Conservation (phyloP, 1,284 basidiomycete species). For the Sporisorium sorghi region DNA sequence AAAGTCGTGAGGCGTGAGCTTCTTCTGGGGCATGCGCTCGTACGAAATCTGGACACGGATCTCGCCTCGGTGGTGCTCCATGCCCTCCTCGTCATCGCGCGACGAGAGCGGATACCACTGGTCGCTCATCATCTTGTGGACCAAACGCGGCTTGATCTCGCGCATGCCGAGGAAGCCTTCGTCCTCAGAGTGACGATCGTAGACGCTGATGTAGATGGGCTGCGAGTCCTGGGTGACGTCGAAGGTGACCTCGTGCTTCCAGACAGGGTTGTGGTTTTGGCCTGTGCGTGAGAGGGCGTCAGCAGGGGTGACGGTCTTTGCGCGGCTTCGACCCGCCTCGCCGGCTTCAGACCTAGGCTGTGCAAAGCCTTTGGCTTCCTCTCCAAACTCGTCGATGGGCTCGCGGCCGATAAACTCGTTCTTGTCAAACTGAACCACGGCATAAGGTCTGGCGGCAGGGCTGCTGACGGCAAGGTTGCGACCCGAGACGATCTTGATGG, state of each 20-base stretch:
- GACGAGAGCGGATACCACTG: constrained; percentile 89
- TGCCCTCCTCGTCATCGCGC: constrained; percentile 55
- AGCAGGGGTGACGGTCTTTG: constrained; percentile 54
- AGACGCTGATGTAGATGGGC: constrained; percentile 88
- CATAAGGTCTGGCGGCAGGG: constrained; percentile 81
- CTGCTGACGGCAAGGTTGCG: constrained; percentile 76
- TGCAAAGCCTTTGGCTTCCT: constrained; percentile 84
- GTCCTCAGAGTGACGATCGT: constrained; percentile 86
- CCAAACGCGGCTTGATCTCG: constrained; percentile 87
- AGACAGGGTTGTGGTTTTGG: constrained; percentile 86
- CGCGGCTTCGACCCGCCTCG: constrained; percentile 74
- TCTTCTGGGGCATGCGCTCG: constrained; percentile 72
- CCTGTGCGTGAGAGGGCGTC: constrained; percentile 35
- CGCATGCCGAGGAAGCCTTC: constrained; percentile 90
- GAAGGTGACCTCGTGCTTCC: constrained; percentile 94
- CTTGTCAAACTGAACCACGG: constrained; percentile 98
- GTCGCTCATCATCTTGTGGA: constrained; percentile 93
- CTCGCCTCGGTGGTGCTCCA: constrained; percentile 75
- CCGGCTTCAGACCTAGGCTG: constrained; percentile 75
- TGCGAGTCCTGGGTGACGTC: constrained; percentile 93
- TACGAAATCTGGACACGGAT: constrained; percentile 95
- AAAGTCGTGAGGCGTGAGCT: constrained; percentile 77
- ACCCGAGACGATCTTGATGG: constrained; percentile 93
- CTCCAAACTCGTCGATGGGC: constrained; percentile 84
- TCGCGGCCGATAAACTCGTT: constrained; percentile 97